Base-by-base conservation (phyloP, 2,329 filamentous ascomycete genomes). In the Aspergillus brasiliensis region DNA sequence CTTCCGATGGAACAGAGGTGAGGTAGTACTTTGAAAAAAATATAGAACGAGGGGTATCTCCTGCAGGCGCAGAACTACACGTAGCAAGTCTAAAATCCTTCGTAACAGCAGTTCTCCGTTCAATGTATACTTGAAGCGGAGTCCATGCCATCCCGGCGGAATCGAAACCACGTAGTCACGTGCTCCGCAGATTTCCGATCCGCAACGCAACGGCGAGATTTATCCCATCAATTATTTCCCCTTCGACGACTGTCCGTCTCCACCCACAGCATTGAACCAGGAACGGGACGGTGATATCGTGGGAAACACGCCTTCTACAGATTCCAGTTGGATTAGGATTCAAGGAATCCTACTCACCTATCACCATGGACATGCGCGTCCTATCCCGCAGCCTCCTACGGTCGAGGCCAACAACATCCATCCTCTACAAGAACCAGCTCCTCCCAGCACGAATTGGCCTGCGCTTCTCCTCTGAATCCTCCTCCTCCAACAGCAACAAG, bases 331-430 rank as follows among this genome's bases (percentile, higher is more conserved):
- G 13, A 48, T 21, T 31, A 17, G 8, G 21, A 19, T 21, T 7
- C 15, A 17, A 15, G 2, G 1, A 31, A 17, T 13, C 27, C 13
- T 4, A 15, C n/a, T 25, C 4, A 5, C 5, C 47, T n/a, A 46
- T 27, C 49, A 67, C 60, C 59, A 75, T 75, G 73, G 73, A 75
- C 60, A 62, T 67, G 62, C 73, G 72, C 62, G 58, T 65, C 59
- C 60, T 76, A 54, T 63, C 70, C 62, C 69, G 69, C 42, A 65
- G 68, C 68, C 70, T 75, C 67, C 69, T 75, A 66, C 73, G 72
- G 44, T 60, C 68, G 67, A 64, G 69, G 62, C 72, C 72, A 56
- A 69, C 69, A 21, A 59, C 71, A 58, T 68, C 65, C 51, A 64
- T 71, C 40, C 65, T 71, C 59, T 62, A 56, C 59, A 66, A 59